Conservation (phyloP, 305 asterid species). For the Striga hermonthica region DNA sequence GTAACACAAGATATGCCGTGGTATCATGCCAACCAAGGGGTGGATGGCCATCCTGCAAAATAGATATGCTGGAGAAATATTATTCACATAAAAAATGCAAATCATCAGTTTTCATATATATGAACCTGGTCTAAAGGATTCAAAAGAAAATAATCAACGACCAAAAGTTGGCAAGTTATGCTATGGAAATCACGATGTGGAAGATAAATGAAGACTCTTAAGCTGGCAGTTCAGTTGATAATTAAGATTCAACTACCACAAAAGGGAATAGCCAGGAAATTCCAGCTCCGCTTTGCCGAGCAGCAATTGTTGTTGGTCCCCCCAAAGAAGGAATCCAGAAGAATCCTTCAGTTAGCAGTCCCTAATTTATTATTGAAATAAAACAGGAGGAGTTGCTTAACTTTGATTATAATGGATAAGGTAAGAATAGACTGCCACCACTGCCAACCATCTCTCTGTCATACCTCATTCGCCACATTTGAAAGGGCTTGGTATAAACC, state of each 20-base stretch:
- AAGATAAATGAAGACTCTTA: constrained; percentile 21
- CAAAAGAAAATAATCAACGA: constrained; percentile 18
- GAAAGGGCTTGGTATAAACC: constrained; percentile 99
- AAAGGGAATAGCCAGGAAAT: constrained; percentile 95
- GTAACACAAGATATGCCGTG: constrained; percentile 91
- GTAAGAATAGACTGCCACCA: constrained; percentile 17
- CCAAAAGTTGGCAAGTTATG: constrained; percentile 5
- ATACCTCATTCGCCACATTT: constrained; percentile 98
- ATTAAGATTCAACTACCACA: constrained; percentile 59
- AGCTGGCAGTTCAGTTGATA: constrained; percentile 4
- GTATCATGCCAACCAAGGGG: constrained; percentile 98
- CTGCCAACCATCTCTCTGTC: constrained; percentile 29
- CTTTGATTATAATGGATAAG: constrained; percentile 19
- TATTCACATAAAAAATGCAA: constrained; percentile 15
- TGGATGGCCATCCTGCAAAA: constrained; percentile 96
- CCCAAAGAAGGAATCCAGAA: constrained; percentile 99
- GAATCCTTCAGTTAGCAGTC: constrained; percentile 97
- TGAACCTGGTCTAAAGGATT: constrained; percentile 18
- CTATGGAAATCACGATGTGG: constrained; percentile 22
- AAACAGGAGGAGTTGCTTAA: constrained; percentile 7
- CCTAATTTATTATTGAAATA: constrained; percentile 43
- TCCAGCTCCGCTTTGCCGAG: constrained; percentile 97
- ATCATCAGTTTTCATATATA: constrained; percentile 26
- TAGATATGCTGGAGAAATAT: constrained; percentile 27
- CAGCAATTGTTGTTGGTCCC: constrained; percentile 98